Evolutionary conservation across 768 basidiomycete genomes (phyloP), one percentile per base, ranked within the genome.

Genomic region (Rubroboletus satanas): DNA sequence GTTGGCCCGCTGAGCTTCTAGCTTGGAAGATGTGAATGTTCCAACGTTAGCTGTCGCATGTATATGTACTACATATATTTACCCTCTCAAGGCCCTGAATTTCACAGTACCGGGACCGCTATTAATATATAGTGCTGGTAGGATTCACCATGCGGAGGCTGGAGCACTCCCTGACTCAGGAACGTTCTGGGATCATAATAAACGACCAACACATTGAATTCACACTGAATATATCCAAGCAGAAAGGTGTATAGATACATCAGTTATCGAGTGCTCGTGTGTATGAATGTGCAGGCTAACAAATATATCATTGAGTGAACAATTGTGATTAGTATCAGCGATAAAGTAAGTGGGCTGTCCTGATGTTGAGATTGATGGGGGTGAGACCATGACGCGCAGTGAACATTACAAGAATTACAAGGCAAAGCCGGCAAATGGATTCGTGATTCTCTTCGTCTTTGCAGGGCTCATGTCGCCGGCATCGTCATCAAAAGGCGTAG

Each of bases 401-500:
- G 9, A 36, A 41, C 14, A 37, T 48, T 41, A 38, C 50, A 33
- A 45, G 18, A 31, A 53, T 63, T 65, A 75, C 42, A 75, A 35
- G 5, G 74, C 74, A 49, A 70, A 45, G 12, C 65, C 70, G 7
- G 64, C 48, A 57, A 83, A 84, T 2, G 84, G 82, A 68, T 85
- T 84, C 52, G 78, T 78, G 57, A 74, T 73, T 61, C 78, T 79
- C 73, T 77, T 79, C 56, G 70, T 64, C 60, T 62, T 67, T 4
- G 58, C 52, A 14, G 71, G 64, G 36, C 59, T 59, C 45, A 60
- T 64, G 35, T 75, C 68, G 33, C 62, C 62, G 53, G 80, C 76
- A 65, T 88, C 86, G 64, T 89, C 88, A 67, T 90, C 89, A 69
- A 90, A 90, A 8, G 89, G 88, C 48, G 88, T 89, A 54, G 81